Evolutionary conservation across 768 basidiomycete genomes (phyloP).

Genomic region (Leucocoprinus birnbaumii): DNA sequence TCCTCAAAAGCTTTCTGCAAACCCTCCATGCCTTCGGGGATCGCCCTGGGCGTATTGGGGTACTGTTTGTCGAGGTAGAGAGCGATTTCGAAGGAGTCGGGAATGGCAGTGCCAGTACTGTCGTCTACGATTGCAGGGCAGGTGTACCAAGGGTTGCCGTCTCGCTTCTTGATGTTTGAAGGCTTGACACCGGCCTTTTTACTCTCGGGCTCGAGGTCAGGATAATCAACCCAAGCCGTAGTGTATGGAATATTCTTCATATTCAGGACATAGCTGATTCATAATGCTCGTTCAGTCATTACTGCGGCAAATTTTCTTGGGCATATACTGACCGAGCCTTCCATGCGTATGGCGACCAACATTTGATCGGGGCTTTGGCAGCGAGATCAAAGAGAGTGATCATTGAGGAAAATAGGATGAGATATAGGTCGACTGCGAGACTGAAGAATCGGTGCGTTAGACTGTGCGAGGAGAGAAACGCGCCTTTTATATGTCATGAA

Average conservation of each 20-base stretch:
- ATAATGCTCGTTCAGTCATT: neutral
- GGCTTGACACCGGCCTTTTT: constrained; percentile 5
- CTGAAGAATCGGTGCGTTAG: too few relatives aligned
- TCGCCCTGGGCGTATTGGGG: constrained; percentile 25
- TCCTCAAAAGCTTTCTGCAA: constrained; percentile 2
- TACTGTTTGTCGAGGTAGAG: constrained; percentile 43
- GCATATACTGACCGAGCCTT: constrained; percentile 4
- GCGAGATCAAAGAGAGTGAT: constrained; percentile 15
- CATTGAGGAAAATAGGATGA: neutral
- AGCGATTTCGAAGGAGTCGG: constrained; percentile 42
- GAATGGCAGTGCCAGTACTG: constrained; percentile 28
- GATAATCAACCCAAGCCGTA: constrained; percentile 10
- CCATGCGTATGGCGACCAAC: constrained; percentile 12
- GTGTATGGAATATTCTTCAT: constrained; percentile 13
- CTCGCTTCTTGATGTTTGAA: neutral
- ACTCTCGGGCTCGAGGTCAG: constrained; percentile 2
- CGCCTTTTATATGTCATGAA: too few relatives aligned
- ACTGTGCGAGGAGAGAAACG: too few relatives aligned
- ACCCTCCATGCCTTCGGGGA: constrained; percentile 14
- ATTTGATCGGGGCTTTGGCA: neutral
- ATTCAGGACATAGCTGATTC: constrained; percentile 7
- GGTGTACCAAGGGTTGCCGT: constrained; percentile 10
- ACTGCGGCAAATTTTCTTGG: neutral
- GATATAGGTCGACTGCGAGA: neutral
- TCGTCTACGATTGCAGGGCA: constrained; percentile 28